Conservation (phyloP, 176 grass and related monocot genomes). For the Poa annua region DNA sequence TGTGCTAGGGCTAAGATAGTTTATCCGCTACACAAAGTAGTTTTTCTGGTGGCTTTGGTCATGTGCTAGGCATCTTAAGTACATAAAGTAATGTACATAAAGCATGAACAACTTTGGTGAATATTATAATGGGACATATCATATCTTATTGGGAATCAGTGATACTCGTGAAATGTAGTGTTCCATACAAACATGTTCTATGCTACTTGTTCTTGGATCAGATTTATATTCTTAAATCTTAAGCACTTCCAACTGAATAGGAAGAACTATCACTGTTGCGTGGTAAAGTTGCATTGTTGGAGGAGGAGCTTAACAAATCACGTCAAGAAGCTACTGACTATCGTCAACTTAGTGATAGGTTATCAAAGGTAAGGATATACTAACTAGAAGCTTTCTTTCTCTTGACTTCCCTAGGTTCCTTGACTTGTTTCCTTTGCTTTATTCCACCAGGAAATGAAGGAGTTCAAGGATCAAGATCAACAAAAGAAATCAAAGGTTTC, state of each 20-base stretch:
- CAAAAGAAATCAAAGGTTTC: conserved; percentile 88
- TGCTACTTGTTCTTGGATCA: conserved; percentile 25
- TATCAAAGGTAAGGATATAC: conserved; percentile 74
- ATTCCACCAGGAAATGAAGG: conserved; percentile 85
- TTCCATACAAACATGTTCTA: conserved; percentile 1
- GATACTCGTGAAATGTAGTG: conserved; percentile 17
- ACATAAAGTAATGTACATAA: not conserved
- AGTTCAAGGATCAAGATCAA: conserved; percentile 88
- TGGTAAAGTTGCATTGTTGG: conserved; percentile 75
- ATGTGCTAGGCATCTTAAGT: no score
- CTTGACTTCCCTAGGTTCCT: conserved; percentile 23
- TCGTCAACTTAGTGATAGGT: conserved; percentile 57
- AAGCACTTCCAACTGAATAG: conserved; percentile 48
- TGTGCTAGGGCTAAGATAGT: not conserved
- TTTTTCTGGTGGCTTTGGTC: no score
- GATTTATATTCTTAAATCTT: conserved; percentile 37
- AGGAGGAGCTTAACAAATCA: conserved; percentile 85
- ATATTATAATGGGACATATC: conserved; percentile 12
- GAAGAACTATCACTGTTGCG: conserved; percentile 74
- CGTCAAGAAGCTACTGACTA: conserved; percentile 66
- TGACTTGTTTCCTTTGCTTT: conserved; percentile 47
- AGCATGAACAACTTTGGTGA: conserved; percentile 23
- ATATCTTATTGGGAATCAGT: not conserved
- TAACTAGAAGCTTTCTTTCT: conserved; percentile 32
- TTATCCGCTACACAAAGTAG: no score